These are phyloP conservation scores for Thalassiosira oceanica DNA, from an alignment of 352 stramenopile genomes.

Conservation along the genomic window DNA sequence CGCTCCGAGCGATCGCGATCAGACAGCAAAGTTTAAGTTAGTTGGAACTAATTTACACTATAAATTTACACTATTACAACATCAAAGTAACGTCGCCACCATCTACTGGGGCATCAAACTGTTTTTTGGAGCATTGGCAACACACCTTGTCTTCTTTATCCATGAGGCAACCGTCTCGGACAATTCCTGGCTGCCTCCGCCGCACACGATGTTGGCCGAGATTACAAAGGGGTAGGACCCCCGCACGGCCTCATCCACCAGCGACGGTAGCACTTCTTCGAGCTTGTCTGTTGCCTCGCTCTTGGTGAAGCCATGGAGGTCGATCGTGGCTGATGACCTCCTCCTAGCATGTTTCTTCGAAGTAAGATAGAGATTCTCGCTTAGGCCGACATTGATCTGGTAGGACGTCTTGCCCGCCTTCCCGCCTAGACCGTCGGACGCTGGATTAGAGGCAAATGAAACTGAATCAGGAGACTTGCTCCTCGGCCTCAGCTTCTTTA, in stretches of 20 bases:
- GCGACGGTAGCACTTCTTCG: conserved; percentile 5
- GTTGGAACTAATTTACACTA: too few relatives aligned
- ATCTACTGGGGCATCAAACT: too few relatives aligned
- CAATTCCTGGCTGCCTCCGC: conserved; percentile 19
- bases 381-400: conserved; percentile 14
- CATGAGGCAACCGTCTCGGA: conserved; percentile 21
- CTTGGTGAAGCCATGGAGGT: conserved; percentile 15
- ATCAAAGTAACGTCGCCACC: too few relatives aligned
- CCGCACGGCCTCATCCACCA: conserved; percentile 10
- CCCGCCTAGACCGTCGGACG: conserved; percentile 1
- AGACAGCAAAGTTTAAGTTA: too few relatives aligned
- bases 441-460: conserved; percentile 5
- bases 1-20: too few relatives aligned
- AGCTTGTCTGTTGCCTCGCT: conserved; percentile 15
- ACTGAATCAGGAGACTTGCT: not conserved
- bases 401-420: conserved; percentile 26
- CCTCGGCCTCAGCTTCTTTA: not conserved
- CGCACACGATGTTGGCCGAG: conserved; percentile 14
- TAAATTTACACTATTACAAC: too few relatives aligned
- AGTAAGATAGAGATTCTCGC: conserved; percentile 33
- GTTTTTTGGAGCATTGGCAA: conserved; percentile 18
- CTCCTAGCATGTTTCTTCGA: conserved; percentile 25
- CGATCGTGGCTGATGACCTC: not conserved
- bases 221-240: conserved; percentile 21
- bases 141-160: conserved; percentile 11